Percentiles rank a stretch among this genome's conserved stretches.
These are phyloP conservation scores for Emmonsia crescens DNA, from an alignment of 2,329 filamentous ascomycete species.

Conservation along the genomic window DNA sequence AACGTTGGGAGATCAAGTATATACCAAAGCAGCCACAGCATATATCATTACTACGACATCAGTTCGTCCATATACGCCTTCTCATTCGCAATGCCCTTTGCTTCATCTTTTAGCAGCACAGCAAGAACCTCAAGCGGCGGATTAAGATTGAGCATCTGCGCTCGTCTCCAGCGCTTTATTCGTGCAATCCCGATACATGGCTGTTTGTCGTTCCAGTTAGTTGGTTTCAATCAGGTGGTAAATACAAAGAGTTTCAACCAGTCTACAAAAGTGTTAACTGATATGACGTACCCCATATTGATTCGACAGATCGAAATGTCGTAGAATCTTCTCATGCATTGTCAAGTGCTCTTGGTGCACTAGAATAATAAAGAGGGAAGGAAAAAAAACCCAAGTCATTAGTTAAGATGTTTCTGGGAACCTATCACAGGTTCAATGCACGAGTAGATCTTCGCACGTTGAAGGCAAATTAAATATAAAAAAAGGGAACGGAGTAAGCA, in stretches of 20 bases:
- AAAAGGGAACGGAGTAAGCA: background rate
- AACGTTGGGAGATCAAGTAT: background rate
- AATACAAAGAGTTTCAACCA: background rate
- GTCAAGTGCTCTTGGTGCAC: slow-evolving; percentile 68
- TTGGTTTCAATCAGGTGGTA: background rate
- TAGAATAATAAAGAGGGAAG: slow-evolving; percentile 15
- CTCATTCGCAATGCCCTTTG: slow-evolving; percentile 39
- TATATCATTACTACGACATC: slow-evolving; percentile 10
- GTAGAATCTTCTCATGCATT: slow-evolving; percentile 70
- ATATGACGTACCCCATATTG: slow-evolving; percentile 70
- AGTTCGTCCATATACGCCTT: slow-evolving; percentile 64
- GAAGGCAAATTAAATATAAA: background rate
- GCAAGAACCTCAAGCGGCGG: slow-evolving; percentile 86
- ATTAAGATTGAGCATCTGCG: slow-evolving; percentile 67
- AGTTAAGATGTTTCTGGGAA: background rate
- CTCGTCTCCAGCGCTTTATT: slow-evolving; percentile 77
- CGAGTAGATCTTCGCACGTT: background rate
- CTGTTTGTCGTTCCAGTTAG: slow-evolving; percentile 34
- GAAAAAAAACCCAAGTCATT: background rate
- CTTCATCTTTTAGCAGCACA: slow-evolving; percentile 63
- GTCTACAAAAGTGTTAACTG: background rate
- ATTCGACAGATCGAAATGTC: slow-evolving; percentile 84
- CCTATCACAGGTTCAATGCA: no score
- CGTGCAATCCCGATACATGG: slow-evolving; percentile 80
- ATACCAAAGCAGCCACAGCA: background rate